Percentiles rank a stretch among this genome's conserved stretches.
These are phyloP conservation scores for Graphilbum ipis-grandicollis DNA, from an alignment of 2,329 filamentous ascomycete species.

Conservation along the genomic window DNA sequence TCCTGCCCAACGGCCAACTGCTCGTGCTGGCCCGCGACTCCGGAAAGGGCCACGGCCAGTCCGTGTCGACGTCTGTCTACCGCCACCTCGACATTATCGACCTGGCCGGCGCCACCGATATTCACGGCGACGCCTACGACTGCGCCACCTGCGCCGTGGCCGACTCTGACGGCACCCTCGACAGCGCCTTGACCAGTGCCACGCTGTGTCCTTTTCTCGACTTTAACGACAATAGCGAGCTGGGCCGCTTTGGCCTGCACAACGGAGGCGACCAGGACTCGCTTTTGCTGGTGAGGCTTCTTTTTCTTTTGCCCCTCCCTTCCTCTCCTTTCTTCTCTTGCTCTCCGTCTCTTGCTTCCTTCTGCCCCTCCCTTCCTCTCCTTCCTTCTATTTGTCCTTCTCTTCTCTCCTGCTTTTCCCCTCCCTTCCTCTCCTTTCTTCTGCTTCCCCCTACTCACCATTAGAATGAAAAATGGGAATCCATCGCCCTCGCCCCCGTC, in stretches of 20 bases:
- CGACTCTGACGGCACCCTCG: slow-evolving; percentile 3
- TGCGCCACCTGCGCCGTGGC: slow-evolving; percentile 14
- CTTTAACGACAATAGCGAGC: slow-evolving; percentile 47
- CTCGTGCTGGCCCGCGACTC: slow-evolving; percentile 49
- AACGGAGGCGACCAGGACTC: slow-evolving; percentile 47
- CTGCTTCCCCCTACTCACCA: background rate
- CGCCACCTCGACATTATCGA: slow-evolving; percentile 55
- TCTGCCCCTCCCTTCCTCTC: no score
- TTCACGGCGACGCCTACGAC: slow-evolving; percentile 28
- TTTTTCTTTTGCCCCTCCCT: background rate
- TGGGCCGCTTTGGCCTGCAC: slow-evolving; percentile 47
- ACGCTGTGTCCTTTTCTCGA: slow-evolving; percentile 50
- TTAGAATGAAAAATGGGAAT: slow-evolving; percentile 62
- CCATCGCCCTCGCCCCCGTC: slow-evolving; percentile 42
- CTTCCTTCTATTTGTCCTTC: background rate
- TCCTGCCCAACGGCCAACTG: slow-evolving; percentile 28
- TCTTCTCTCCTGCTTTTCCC: background rate
- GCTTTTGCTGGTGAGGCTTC: slow-evolving; percentile 23
- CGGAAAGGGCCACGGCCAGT: slow-evolving; percentile 37
- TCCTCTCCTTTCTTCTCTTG: background rate
- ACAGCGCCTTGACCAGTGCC: slow-evolving; percentile 32
- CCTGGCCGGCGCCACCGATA: slow-evolving; percentile 41
- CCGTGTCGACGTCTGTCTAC: slow-evolving; percentile 37
- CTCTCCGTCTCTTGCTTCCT: no score
- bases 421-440: background rate